phyloP scores from a whole-genome alignment of 805 yeast genomes.

The Candida caryicola region DNA sequence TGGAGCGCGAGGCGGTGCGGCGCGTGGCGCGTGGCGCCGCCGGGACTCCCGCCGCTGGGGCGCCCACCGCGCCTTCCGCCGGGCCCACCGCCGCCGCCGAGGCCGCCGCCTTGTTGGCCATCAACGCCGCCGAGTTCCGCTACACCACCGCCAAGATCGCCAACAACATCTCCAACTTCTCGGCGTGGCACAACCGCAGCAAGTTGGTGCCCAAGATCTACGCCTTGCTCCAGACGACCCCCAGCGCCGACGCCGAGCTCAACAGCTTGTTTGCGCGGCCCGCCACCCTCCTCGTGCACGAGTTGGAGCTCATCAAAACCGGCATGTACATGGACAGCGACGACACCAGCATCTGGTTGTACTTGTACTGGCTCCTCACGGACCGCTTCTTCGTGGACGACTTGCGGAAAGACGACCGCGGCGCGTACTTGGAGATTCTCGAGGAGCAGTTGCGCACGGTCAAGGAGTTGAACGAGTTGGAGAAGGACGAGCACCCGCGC shows the following conservation, averaged over 20 bases:
- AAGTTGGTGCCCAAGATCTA: constrained; percentile 59
- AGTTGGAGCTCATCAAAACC: constrained; percentile 66
- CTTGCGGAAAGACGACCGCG: constrained; percentile 13
- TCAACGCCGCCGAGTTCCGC: constrained; percentile 55
- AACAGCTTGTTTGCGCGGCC: constrained; percentile 26
- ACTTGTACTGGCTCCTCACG: constrained; percentile 73
- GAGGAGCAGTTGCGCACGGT: constrained; percentile 46
- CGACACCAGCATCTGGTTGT: constrained; percentile 92
- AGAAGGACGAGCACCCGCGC: constrained; percentile 54
- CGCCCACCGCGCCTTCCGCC: no score
- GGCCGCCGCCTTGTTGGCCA: constrained; percentile 18
- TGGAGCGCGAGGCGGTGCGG: constrained; percentile 20
- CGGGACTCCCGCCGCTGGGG: constrained; percentile 1
- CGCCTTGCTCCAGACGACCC: constrained; percentile 9
- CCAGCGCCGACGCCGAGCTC: not conserved
- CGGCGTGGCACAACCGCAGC: constrained; percentile 93
- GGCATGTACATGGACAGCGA: constrained; percentile 93
- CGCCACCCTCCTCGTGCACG: constrained; percentile 45
- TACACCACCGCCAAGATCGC: constrained; percentile 80
- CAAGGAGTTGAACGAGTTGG: constrained; percentile 66
- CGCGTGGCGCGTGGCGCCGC: not conserved
- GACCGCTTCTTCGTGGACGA: constrained; percentile 37
- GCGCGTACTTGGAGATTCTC: constrained; percentile 39
- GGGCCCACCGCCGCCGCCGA: constrained; percentile 1
- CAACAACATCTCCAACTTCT: constrained; percentile 82